Conservation (phyloP, 2,329 filamentous ascomycete species). For the Microdochium trichocladiopsis region DNA sequence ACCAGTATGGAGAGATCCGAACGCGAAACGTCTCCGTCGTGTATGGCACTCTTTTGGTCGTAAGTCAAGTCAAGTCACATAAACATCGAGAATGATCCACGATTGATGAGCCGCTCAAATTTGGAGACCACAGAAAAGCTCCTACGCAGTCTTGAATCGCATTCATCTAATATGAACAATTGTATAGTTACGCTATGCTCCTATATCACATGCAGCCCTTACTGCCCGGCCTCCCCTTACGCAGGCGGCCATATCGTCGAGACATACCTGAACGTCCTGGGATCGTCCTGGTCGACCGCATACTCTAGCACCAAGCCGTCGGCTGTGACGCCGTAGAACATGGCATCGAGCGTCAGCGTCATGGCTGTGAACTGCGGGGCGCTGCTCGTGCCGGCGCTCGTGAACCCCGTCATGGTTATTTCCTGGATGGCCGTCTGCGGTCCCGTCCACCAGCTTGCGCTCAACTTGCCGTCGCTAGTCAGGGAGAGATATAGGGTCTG, state of each 20-base stretch:
- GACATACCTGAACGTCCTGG: neutral
- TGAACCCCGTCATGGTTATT: neutral
- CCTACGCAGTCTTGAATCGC: too few relatives aligned
- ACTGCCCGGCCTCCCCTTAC: too few relatives aligned
- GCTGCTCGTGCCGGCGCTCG: neutral
- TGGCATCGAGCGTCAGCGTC: slow-evolving; percentile 4
- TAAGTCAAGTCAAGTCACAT: too few relatives aligned
- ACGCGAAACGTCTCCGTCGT: too few relatives aligned
- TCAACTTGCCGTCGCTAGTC: neutral
- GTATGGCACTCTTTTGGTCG: too few relatives aligned
- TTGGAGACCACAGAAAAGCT: too few relatives aligned
- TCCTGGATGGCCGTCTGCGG: neutral
- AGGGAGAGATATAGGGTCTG: neutral
- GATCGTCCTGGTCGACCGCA: neutral
- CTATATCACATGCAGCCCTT: too few relatives aligned
- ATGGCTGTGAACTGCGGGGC: neutral
- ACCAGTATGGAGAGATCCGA: too few relatives aligned
- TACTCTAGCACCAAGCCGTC: slow-evolving; percentile 4
- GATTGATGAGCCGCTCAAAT: too few relatives aligned
- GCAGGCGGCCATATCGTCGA: neutral
- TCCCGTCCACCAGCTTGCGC: neutral
- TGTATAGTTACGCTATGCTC: too few relatives aligned
- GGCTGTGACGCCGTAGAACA: slow-evolving; percentile 12
- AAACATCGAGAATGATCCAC: too few relatives aligned
- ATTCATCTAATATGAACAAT: too few relatives aligned